Conservation (phyloP, 1,284 basidiomycete genomes). For the Trichosporon asahii region DNA sequence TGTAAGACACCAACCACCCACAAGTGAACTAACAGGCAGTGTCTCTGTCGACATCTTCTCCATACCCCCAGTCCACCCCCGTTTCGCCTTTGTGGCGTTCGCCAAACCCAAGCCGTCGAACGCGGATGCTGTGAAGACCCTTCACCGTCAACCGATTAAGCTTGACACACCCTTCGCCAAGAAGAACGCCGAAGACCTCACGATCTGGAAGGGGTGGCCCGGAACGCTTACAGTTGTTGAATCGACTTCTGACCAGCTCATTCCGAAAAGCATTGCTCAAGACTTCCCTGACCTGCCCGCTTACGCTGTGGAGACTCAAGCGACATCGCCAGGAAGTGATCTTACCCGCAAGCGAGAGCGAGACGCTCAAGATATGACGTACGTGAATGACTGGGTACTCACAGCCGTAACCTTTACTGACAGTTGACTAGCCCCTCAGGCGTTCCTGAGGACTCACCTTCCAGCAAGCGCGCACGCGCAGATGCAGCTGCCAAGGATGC, state of each 20-base stretch:
- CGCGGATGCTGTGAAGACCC: conserved; percentile 31
- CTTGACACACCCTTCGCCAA: conserved; percentile 35
- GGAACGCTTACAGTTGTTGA: conserved; percentile 40
- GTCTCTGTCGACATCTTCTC: conserved; percentile 50
- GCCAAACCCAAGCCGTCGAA: conserved; percentile 27
- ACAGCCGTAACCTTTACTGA: not conserved
- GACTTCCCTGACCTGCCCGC: conserved; percentile 41
- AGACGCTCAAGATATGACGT: not conserved
- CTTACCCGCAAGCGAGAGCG: conserved; percentile 16
- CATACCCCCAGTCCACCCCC: conserved; percentile 39
- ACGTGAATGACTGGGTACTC: not conserved
- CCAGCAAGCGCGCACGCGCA: not conserved
- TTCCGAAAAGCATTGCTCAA: conserved; percentile 35
- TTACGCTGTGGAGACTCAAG: conserved; percentile 33
- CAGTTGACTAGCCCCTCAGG: not conserved
- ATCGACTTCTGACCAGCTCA: conserved; percentile 39
- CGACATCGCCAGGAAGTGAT: not conserved
- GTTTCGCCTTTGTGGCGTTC: conserved; percentile 48
- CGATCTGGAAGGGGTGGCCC: conserved; percentile 40
- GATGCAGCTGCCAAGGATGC: not conserved
- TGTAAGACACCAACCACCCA: conserved; percentile 32
- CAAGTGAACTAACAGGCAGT: conserved; percentile 28
- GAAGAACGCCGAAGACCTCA: conserved; percentile 36
- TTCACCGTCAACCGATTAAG: conserved; percentile 38
- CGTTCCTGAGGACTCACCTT: conserved; percentile 2